Conservation (phyloP, 805 yeast genomes). For the Ogataea trehalophila region DNA sequence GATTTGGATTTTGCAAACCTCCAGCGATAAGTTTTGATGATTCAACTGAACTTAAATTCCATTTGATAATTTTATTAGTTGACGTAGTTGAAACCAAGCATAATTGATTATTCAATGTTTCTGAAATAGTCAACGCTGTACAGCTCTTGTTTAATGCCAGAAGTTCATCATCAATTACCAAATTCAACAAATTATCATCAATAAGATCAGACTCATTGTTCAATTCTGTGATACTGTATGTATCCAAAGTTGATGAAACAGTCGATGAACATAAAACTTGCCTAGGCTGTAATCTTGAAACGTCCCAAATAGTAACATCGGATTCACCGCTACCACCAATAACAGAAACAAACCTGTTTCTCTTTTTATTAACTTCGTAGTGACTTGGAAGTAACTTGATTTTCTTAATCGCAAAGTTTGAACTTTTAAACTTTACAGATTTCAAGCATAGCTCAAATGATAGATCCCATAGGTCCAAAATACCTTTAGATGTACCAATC, state of each 20-base stretch:
- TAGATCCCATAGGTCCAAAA: conserved; percentile 76
- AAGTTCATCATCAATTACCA: conserved; percentile 7
- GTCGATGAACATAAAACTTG: conserved; percentile 23
- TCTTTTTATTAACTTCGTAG: conserved; percentile 30
- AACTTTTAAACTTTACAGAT: conserved; percentile 51
- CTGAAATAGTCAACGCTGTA: conserved; percentile 17
- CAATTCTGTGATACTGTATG: conserved; percentile 22
- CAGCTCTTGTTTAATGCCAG: conserved; percentile 20
- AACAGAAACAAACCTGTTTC: conserved; percentile 46
- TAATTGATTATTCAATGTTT: conserved; percentile 5
- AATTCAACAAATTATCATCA: conserved; percentile 19
- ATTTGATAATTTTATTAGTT: conserved; percentile 26
- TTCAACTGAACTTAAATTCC: conserved; percentile 34
- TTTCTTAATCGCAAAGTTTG: conserved; percentile 41
- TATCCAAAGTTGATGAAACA: conserved; percentile 22
- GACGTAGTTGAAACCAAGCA: conserved; percentile 16
- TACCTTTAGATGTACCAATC: conserved; percentile 71
- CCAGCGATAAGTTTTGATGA: conserved; percentile 31
- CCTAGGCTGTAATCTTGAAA: conserved; percentile 55
- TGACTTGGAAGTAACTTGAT: conserved; percentile 41
- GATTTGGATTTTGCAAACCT: conserved; percentile 4
- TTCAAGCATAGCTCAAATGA: conserved; percentile 58
- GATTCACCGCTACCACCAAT: conserved; percentile 62
- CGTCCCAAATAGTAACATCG: conserved; percentile 71
- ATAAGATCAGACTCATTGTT: conserved; percentile 17